Percentiles rank a stretch among this genome's conserved stretches.
Conservation (phyloP, 495 filamentous ascomycete genomes). For the Neurospora tetraspora region DNA sequence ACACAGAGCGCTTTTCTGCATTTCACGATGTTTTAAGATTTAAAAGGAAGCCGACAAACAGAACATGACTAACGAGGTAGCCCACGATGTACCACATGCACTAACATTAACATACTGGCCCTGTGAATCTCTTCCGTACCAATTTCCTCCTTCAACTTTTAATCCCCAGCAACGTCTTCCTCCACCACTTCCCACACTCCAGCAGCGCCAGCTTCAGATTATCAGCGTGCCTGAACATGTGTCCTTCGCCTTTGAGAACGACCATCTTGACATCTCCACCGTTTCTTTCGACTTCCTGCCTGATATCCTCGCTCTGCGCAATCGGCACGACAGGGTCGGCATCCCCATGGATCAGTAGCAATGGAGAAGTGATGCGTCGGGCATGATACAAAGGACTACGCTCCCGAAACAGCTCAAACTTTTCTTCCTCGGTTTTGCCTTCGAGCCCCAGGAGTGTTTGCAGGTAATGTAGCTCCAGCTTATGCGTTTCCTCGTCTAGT, state of each 20-base stretch:
- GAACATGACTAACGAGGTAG: neutral
- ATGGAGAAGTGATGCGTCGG: constrained; percentile 31
- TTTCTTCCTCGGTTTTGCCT: constrained; percentile 20
- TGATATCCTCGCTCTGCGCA: constrained; percentile 36
- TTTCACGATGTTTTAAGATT: no score
- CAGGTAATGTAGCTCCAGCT: constrained; percentile 42
- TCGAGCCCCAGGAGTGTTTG: constrained; percentile 26
- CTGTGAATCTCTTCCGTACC: neutral
- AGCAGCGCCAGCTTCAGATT: constrained; percentile 16
- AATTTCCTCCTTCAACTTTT: neutral
- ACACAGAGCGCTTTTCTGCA: no score
- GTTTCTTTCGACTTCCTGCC: constrained; percentile 22
- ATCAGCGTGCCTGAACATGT: constrained; percentile 25
- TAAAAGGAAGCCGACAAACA: no score
- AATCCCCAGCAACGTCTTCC: constrained; percentile 39
- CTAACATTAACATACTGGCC: neutral
- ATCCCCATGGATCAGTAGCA: constrained; percentile 40
- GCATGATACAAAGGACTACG: constrained; percentile 37
- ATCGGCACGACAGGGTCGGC: constrained; percentile 39
- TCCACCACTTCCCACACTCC: constrained; percentile 28
- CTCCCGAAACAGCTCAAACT: constrained; percentile 27
- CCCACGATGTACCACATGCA: neutral
- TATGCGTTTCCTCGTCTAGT: constrained; percentile 36
- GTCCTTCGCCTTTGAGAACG: constrained; percentile 38
- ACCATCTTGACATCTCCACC: constrained; percentile 34